A percentile compares a stretch with the other conserved stretches of the same genome.
These are phyloP conservation scores for Diplodia mutila DNA, from an alignment of 2,329 filamentous ascomycete species.

Conservation along the genomic window DNA sequence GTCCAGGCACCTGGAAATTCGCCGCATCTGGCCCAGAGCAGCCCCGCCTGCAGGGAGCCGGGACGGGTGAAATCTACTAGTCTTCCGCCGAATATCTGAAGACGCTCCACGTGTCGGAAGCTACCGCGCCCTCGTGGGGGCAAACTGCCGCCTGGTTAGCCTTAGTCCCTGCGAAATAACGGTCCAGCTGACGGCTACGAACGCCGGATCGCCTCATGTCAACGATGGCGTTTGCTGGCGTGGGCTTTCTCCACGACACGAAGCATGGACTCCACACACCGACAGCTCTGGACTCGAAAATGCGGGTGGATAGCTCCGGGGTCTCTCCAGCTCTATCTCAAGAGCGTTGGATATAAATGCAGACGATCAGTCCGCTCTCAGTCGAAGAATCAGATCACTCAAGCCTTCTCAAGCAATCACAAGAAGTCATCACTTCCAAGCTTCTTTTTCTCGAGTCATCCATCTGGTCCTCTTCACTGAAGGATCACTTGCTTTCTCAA, in stretches of 20 bases:
- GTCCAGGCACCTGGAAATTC: neutral
- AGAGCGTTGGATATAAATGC: neutral
- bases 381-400: neutral
- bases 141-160: neutral
- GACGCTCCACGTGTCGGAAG: neutral
- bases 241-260: neutral
- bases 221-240: neutral
- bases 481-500: neutral
- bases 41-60: neutral
- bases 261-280: neutral
- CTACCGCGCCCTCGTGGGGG: neutral
- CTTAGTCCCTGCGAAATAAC: neutral
- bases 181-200: neutral
- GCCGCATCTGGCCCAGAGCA: neutral
- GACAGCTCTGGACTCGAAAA: neutral
- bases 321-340: neutral
- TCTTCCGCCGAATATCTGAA: neutral
- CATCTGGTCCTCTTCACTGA: neutral
- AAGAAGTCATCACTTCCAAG: conserved; percentile 7
- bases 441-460: neutral
- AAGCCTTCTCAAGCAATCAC: neutral
- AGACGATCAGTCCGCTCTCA: neutral
- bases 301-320: neutral
- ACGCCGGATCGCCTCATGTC: neutral
- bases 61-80: neutral